phyloP scores from a whole-genome alignment of 192 early-diverging fungal species.

The Thamnidium elegans region DNA sequence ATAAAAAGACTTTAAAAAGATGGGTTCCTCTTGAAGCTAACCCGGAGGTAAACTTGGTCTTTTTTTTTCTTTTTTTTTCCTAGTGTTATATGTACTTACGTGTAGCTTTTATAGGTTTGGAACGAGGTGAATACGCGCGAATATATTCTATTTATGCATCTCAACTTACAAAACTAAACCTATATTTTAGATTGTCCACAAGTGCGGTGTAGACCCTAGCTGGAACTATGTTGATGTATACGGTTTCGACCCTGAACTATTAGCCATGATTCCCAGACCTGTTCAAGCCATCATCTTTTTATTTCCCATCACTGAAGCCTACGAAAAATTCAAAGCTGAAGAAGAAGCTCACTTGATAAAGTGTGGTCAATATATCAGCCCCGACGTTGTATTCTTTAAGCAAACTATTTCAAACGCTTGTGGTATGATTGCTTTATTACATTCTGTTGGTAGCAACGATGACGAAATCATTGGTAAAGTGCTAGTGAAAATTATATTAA shows the following conservation, averaged over 20 bases:
- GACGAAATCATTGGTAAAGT: slow-evolving; percentile 42
- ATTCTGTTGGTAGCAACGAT: slow-evolving; percentile 77
- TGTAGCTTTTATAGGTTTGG: slow-evolving; percentile 49
- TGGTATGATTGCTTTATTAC: slow-evolving; percentile 92
- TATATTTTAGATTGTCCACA: slow-evolving; percentile 56
- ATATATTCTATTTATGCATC: neutral
- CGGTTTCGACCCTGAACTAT: slow-evolving; percentile 82
- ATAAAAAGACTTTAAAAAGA: slow-evolving; percentile 34
- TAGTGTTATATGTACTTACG: neutral
- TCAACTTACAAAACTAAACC: neutral
- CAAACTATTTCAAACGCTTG: slow-evolving; percentile 93
- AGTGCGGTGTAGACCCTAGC: slow-evolving; percentile 59
- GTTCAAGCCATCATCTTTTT: slow-evolving; percentile 82
- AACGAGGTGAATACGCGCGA: slow-evolving; percentile 48
- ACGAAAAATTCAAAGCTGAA: slow-evolving; percentile 49
- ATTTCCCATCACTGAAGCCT: slow-evolving; percentile 74
- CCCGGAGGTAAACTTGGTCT: slow-evolving; percentile 59
- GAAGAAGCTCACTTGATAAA: slow-evolving; percentile 46
- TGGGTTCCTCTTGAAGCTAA: slow-evolving; percentile 92
- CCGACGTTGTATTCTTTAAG: slow-evolving; percentile 70
- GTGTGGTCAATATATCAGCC: slow-evolving; percentile 49
- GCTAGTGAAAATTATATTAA: neutral
- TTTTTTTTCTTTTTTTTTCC: neutral
- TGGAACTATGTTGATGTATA: slow-evolving; percentile 81
- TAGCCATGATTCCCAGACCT: slow-evolving; percentile 79